Conservation (phyloP, 2,329 filamentous ascomycete species). For the Alternaria conjuncta region DNA sequence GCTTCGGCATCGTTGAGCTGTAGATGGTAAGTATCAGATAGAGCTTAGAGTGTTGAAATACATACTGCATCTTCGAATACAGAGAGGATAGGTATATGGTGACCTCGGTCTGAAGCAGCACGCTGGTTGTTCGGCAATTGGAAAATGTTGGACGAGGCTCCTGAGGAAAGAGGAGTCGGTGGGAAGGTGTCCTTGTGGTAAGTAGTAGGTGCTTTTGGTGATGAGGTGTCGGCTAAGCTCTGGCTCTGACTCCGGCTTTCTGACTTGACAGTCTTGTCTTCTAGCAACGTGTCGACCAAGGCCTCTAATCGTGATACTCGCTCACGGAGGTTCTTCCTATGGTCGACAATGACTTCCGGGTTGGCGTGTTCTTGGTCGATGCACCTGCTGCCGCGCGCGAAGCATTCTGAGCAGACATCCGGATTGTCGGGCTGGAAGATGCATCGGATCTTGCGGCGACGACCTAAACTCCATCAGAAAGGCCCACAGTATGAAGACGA, state of each 20-base stretch:
- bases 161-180: conserved; percentile 43
- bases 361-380: conserved; percentile 54
- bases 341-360: conserved; percentile 49
- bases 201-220: conserved; percentile 32
- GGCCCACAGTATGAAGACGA: neutral
- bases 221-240: conserved; percentile 35
- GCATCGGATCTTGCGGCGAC: conserved; percentile 59
- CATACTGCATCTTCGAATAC: conserved; percentile 49
- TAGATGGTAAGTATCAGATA: conserved; percentile 17
- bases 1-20: conserved; percentile 47
- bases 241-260: conserved; percentile 31
- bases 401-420: conserved; percentile 54
- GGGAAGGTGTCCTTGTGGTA: conserved; percentile 37
- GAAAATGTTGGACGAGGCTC: conserved; percentile 32
- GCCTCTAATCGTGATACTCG: conserved; percentile 52
- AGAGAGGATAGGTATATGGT: conserved; percentile 48
- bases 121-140: conserved; percentile 29
- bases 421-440: conserved; percentile 51
- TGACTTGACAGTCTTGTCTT: conserved; percentile 43
- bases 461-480: conserved; percentile 47
- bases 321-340: conserved; percentile 53
- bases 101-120: conserved; percentile 32
- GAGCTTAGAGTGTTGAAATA: neutral
- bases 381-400: conserved; percentile 53
- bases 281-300: conserved; percentile 48